Evolutionary conservation across 768 basidiomycete species (phyloP).

Genomic region (Leccinum imitatum): DNA sequence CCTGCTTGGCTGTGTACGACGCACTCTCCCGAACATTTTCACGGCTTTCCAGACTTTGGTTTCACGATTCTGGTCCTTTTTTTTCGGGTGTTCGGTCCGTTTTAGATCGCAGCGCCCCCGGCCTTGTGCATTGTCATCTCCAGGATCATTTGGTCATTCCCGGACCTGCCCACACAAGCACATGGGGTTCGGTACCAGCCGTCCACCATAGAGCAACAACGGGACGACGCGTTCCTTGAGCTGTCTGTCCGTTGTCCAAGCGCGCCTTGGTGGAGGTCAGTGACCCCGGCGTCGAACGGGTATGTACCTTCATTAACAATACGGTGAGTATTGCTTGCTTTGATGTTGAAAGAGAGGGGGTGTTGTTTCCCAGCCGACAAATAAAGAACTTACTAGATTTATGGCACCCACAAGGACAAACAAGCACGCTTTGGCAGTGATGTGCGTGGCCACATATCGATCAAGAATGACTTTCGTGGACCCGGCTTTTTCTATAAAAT

Average conservation of each 20-base stretch:
- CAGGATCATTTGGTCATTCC: not conserved
- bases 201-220: not conserved
- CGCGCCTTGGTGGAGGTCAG: not conserved
- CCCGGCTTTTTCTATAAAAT: conserved; percentile 25
- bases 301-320: not conserved
- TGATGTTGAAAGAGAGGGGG: conserved; percentile 6
- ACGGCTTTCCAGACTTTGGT: too few species aligned
- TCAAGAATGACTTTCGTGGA: conserved; percentile 35
- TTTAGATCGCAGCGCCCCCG: not conserved
- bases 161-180: not conserved
- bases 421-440: conserved; percentile 37
- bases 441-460: conserved; percentile 28
- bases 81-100: not conserved
- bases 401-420: conserved; percentile 47
- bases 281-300: not conserved
- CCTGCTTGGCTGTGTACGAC: conserved; percentile 2
- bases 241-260: not conserved
- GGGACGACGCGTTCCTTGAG: conserved; percentile 3
- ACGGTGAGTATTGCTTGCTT: conserved; percentile 1
- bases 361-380: conserved; percentile 32
- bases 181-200: conserved; percentile 1
- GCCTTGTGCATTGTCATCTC: not conserved
- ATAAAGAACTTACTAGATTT: conserved; percentile 25
- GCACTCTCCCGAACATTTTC: too few species aligned
- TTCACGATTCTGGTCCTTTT: not conserved